Percentiles rank a stretch among this genome's conserved stretches.
phyloP scores from a whole-genome alignment of 1,284 basidiomycete species.

The Albatrellus sp. region DNA sequence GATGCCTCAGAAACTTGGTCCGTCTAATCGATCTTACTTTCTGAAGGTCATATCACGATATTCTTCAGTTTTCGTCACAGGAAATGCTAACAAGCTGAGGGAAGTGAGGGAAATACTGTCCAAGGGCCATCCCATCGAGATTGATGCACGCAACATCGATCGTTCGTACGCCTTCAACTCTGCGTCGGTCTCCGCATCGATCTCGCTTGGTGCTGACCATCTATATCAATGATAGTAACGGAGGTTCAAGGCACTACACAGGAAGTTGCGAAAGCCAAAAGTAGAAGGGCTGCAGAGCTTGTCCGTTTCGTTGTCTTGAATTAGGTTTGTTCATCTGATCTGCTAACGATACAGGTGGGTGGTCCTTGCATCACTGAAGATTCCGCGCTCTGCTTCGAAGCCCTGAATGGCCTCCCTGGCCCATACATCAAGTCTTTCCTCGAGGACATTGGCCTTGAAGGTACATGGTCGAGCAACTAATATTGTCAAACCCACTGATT shows the following conservation, averaged over 20 bases:
- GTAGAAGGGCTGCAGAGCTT: slow-evolving; percentile 70
- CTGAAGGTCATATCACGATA: too few species aligned
- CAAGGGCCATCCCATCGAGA: slow-evolving; percentile 43
- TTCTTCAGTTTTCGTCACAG: slow-evolving; percentile 63
- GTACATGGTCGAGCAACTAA: slow-evolving; percentile 15
- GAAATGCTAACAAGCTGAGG: slow-evolving; percentile 86
- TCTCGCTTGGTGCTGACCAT: too few species aligned
- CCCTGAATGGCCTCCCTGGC: slow-evolving; percentile 83
- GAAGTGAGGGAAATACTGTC: slow-evolving; percentile 79
- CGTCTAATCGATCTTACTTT: too few species aligned
- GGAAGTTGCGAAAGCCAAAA: slow-evolving; percentile 87
- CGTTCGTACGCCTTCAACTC: slow-evolving; percentile 32
- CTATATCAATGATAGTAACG: slow-evolving; percentile 43
- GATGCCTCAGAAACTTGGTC: too few species aligned
- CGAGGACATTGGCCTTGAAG: slow-evolving; percentile 67
- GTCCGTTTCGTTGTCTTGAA: slow-evolving; percentile 25
- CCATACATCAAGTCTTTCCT: slow-evolving; percentile 97
- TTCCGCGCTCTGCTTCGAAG: slow-evolving; percentile 87
- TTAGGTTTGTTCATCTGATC: background rate
- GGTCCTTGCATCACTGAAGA: slow-evolving; percentile 95
- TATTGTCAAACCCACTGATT: background rate
- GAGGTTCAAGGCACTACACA: slow-evolving; percentile 91
- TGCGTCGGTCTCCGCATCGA: too few species aligned
- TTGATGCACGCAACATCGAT: slow-evolving; percentile 60
- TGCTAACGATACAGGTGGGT: slow-evolving; percentile 36